Base-by-base conservation (phyloP, 805 yeast species). In the Starmerella bacillaris region DNA sequence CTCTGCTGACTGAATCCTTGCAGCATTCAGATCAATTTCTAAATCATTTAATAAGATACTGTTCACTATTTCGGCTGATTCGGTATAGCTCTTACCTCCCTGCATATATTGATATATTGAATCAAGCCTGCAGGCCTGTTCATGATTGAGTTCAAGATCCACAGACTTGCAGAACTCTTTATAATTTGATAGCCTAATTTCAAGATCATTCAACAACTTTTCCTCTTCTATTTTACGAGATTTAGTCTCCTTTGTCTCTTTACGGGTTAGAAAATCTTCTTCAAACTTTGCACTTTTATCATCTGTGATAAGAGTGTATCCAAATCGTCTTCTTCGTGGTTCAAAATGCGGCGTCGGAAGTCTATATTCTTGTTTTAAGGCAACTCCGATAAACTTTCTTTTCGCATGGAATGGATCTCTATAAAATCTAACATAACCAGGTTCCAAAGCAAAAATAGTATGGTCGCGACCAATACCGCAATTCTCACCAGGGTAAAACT, bases 341-440 rank as follows among this genome's bases (percentile, higher is more conserved):
- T 65, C 76, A 56, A 84, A 86, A 55, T 89, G 96, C 5, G 86
- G 78, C 12, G 80, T 72, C 28, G 98, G 98, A 24, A 86, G 65
- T 41, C 63, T 60, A 24, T 68, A 57, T 2, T 73, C 77, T 39
- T 66, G 65, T 26, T 59, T 60, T 34, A 89, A 64, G 0, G 93
- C 83, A 26, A 89, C 73, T 27, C 98, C 98, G 43, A 83, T 78
- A 51, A 79, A 80, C 52, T 74, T 77, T 53, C 95, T 72, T 54
- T 72, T 70, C 29, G 96, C 95, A 52, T 89, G 96, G 65, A 89
- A 89, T 4, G 98, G 96, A 61, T 89, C 94, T 41, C 75, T 60
- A 57, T 89, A 89, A 58, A 70, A 89, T 43, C 92, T 70, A 21
- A 86, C 95, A 54, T 63, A 82, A 18, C 98, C 98, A 3, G 94